Base-by-base conservation (phyloP, 371 early-diverging fungal genomes). In the Coemansia sp. region DNA sequence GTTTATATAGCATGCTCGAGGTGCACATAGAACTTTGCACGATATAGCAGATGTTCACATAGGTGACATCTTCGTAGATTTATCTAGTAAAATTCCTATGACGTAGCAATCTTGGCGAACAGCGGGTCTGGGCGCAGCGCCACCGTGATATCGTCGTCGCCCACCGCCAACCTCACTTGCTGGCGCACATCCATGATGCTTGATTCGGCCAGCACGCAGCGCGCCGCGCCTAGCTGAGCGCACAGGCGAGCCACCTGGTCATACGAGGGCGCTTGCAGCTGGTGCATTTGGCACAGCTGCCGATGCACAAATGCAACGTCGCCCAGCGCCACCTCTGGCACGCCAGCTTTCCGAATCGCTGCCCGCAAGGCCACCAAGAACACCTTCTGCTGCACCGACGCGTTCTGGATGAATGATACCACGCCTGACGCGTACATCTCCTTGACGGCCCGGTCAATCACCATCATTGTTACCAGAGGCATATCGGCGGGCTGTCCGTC, bases 391-490 rank as follows among this genome's bases (percentile, higher is more conserved):
- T 93, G 94, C 31, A 87, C 61, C 1, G 92, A 88, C 9, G 87
- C 86, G 14, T 82, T 79, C 51, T 86, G 84, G 31, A 96, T 80
- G 51, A 91, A 86, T 0, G 87, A 78, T 5, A 93, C 85, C 6
- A 84, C 80, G 0, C 92, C 86, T 2, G 94, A 89, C 0, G 86
- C 78, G 59, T 88, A 90, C 89, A 96, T 90, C 58, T 94, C 93
- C 59, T 85, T 87, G 59, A 93, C 84, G 0, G 92, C 94, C 31
- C 85, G 83, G 54, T 87, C 84, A 34, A 96, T 88, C 14, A 87
- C 83, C 42, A 79, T 72, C 71, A 91, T 88, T 0, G 91, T 90
- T 7, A 96, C 90, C 55, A 85, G 80, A 40, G 26, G 50, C 67
- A 20, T 39, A 13, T 30, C 34, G 11, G 30, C 40, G 5, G 55